These are phyloP conservation scores for Sarocladium strictum DNA, from an alignment of 2,329 filamentous ascomycete genomes.

Conservation along the genomic window DNA sequence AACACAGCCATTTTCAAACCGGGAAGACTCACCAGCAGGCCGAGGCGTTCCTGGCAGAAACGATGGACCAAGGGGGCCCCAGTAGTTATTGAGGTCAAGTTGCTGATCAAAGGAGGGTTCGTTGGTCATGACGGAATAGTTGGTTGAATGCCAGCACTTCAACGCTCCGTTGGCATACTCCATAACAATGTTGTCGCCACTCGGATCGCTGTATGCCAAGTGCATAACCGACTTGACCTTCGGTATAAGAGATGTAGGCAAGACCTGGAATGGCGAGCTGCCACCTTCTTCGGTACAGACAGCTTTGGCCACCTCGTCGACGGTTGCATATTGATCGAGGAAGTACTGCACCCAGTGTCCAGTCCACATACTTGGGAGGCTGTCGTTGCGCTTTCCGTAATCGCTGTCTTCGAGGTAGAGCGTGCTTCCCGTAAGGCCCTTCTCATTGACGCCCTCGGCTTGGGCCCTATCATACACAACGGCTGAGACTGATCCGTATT, in stretches of 20 bases:
- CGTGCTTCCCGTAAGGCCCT: slow-evolving; percentile 13
- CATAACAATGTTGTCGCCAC: slow-evolving; percentile 14
- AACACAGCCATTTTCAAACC: no score
- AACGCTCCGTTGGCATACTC: slow-evolving; percentile 13
- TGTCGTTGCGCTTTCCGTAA: slow-evolving; percentile 12
- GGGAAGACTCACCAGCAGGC: slow-evolving; percentile 10
- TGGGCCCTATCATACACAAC: slow-evolving; percentile 14
- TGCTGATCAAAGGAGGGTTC: slow-evolving; percentile 14
- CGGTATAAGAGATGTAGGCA: slow-evolving; percentile 4
- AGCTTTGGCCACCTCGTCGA: slow-evolving; percentile 7
- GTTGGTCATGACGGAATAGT: slow-evolving; percentile 14
- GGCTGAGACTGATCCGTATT: slow-evolving; percentile 13
- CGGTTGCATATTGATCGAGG: slow-evolving; percentile 14
- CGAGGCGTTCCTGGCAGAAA: slow-evolving; percentile 11
- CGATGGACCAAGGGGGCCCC: slow-evolving; percentile 8
- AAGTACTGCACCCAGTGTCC: slow-evolving; percentile 16
- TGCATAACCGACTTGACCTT: slow-evolving; percentile 9
- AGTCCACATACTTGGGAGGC: slow-evolving; percentile 10
- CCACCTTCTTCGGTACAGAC: slow-evolving; percentile 9
- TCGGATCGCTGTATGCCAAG: slow-evolving; percentile 12
- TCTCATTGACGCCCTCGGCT: slow-evolving; percentile 14
- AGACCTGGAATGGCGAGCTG: slow-evolving; percentile 13
- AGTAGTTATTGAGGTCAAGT: slow-evolving; percentile 9
- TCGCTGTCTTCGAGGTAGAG: slow-evolving; percentile 18
- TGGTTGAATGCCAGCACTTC: slow-evolving; percentile 12